These are phyloP conservation scores for Lipomyces yarrowii DNA, from an alignment of 1,139 yeast genomes.

Conservation along the genomic window DNA sequence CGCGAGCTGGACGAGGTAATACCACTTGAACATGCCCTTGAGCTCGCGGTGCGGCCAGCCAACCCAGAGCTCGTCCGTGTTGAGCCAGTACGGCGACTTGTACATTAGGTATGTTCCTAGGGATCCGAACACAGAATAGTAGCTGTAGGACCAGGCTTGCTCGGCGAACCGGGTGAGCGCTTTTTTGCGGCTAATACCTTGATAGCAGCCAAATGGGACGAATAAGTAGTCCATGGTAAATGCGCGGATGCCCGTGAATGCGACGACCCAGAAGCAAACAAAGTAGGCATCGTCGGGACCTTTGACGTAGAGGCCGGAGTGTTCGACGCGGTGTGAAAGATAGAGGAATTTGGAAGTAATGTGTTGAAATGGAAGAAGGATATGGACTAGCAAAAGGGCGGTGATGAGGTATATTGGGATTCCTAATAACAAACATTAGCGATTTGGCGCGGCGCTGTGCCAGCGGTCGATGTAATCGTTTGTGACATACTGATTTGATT, in stretches of 20 bases:
- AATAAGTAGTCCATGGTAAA: slow-evolving; percentile 60
- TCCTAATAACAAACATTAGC: slow-evolving; percentile 5
- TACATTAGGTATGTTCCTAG: slow-evolving; percentile 62
- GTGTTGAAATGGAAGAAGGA: slow-evolving; percentile 21
- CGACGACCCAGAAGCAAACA: slow-evolving; percentile 58
- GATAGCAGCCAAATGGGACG: slow-evolving; percentile 58
- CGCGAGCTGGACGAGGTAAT: slow-evolving; percentile 71
- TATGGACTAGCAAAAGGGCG: slow-evolving; percentile 11
- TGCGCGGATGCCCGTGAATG: slow-evolving; percentile 62
- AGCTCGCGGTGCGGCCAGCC: slow-evolving; percentile 72
- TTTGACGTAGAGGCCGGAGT: slow-evolving; percentile 29
- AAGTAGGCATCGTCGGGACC: slow-evolving; percentile 37
- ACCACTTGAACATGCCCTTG: slow-evolving; percentile 56
- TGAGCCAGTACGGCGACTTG: slow-evolving; percentile 60
- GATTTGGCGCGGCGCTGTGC: not conserved
- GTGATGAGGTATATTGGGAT: slow-evolving; percentile 17
- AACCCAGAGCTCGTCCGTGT: slow-evolving; percentile 62
- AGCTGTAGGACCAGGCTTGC: slow-evolving; percentile 79
- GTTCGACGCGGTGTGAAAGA: slow-evolving; percentile 23
- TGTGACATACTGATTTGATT: slow-evolving; percentile 19
- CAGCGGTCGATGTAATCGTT: not conserved
- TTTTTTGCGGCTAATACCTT: slow-evolving; percentile 54
- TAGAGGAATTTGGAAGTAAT: slow-evolving; percentile 24
- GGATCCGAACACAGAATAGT: slow-evolving; percentile 58
- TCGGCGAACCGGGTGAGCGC: slow-evolving; percentile 74